Conservation (phyloP, 257 asterid genomes). For the Cruciata laevipes region DNA sequence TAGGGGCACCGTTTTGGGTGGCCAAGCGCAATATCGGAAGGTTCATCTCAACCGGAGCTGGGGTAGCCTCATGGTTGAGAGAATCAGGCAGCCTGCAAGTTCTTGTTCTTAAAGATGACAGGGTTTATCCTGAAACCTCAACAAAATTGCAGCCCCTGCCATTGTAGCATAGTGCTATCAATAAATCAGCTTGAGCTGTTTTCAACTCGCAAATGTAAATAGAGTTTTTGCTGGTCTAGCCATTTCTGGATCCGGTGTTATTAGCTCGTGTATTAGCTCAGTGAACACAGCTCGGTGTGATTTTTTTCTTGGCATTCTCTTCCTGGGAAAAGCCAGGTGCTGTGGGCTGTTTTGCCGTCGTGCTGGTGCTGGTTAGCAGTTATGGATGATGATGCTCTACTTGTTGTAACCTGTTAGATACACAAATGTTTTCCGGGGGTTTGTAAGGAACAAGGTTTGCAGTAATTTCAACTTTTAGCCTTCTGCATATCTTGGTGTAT, state of each 20-base stretch:
- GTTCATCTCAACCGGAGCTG: slow-evolving; percentile 66
- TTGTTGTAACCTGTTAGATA: neutral
- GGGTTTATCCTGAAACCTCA: slow-evolving; percentile 26
- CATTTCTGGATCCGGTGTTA: neutral
- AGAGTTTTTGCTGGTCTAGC: neutral
- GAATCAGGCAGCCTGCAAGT: slow-evolving; percentile 72
- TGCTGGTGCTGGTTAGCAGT: neutral
- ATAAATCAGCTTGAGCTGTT: neutral
- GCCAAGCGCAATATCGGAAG: slow-evolving; percentile 85
- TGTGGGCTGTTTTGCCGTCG: neutral
- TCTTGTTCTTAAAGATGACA: slow-evolving; percentile 70
- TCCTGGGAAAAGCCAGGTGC: no score
- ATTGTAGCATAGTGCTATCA: slow-evolving; percentile 31
- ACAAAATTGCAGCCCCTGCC: slow-evolving; percentile 39
- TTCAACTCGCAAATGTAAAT: slow-evolving; percentile 10
- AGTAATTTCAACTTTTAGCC: no score
- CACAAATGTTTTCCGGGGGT: neutral
- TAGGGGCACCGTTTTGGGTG: slow-evolving; percentile 77
- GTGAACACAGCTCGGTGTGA: neutral
- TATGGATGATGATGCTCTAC: neutral
- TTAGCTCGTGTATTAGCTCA: no score
- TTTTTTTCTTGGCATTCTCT: neutral
- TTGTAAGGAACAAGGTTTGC: neutral
- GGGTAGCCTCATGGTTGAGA: slow-evolving; percentile 78
- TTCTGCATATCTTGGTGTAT: no score